Conservation (phyloP, 257 asterid genomes). For the Galeopsis tetrahit region DNA sequence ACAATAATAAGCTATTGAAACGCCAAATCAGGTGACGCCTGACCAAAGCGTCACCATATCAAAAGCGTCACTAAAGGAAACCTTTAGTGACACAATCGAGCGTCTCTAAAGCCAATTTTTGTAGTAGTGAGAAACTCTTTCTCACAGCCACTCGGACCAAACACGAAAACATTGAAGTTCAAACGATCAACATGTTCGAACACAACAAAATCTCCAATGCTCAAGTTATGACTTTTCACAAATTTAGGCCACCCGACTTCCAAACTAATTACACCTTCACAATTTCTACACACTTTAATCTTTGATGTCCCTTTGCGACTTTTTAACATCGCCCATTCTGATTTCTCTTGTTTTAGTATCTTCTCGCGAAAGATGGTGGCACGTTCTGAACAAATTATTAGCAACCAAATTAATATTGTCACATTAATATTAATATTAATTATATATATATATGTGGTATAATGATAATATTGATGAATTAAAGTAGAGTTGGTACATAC, state of each 20-base stretch:
- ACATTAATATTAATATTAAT: too few species aligned
- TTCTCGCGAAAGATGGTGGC: conserved; percentile 27
- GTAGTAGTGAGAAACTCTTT: conserved; percentile 30
- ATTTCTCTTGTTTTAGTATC: not conserved
- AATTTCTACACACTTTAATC: not conserved
- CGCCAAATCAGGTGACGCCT: too few species aligned
- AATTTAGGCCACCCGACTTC: conserved; percentile 32
- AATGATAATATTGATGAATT: too few species aligned
- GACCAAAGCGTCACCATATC: too few species aligned
- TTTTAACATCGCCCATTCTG: conserved; percentile 10
- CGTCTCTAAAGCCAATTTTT: too few species aligned
- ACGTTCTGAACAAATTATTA: conserved; percentile 16
- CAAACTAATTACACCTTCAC: not conserved
- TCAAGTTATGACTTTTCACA: conserved; percentile 6
- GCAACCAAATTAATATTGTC: too few species aligned
- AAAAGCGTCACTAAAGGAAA: too few species aligned
- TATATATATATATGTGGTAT: too few species aligned
- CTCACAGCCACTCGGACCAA: conserved; percentile 22
- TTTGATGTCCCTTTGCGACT: conserved; percentile 23
- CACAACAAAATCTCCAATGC: conserved; percentile 26
- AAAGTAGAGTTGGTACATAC: too few species aligned
- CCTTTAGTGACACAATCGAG: too few species aligned
- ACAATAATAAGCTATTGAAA: too few species aligned
- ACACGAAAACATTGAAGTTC: conserved; percentile 25
- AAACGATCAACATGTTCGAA: conserved; percentile 20